A percentile compares a stretch with the other conserved stretches of the same genome.
These are phyloP conservation scores for Polyporus tsugae DNA, from an alignment of 1,284 basidiomycete genomes.

Conservation along the genomic window DNA sequence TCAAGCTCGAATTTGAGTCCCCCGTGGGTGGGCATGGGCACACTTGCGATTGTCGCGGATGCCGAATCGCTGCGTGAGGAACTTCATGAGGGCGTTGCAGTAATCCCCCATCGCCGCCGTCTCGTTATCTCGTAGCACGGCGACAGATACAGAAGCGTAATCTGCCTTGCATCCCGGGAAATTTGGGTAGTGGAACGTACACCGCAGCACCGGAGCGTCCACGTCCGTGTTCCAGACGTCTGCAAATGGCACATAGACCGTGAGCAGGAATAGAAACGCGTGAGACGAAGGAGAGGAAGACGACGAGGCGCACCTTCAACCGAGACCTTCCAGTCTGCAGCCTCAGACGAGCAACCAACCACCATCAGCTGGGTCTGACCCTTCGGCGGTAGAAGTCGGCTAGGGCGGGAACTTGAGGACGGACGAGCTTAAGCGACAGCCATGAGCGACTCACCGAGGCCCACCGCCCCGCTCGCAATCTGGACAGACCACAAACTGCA, in stretches of 20 bases:
- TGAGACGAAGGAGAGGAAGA: not conserved
- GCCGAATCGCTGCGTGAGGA: not conserved
- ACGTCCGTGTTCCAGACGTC: not conserved
- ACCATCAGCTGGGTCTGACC: not conserved
- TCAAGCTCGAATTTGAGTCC: not conserved
- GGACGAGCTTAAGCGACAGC: not conserved
- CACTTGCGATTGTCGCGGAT: slow-evolving; percentile 3
- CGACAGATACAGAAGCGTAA: not conserved
- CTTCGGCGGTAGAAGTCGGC: not conserved
- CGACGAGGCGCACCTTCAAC: not conserved
- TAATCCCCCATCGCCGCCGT: not conserved
- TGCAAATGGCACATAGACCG: not conserved
- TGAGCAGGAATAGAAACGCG: not conserved
- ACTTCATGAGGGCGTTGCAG: not conserved
- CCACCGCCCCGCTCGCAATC: not conserved
- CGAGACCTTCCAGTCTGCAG: not conserved
- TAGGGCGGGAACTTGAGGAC: not conserved
- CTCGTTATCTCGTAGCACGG: not conserved
- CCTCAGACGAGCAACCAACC: not conserved
- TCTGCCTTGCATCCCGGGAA: not conserved
- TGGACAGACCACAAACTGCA: not conserved
- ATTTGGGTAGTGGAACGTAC: not conserved
- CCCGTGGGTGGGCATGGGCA: not conserved
- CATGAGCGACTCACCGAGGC: not conserved
- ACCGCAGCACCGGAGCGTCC: not conserved